Percentiles rank a stretch among this genome's conserved stretches.
Evolutionary conservation across 2,329 filamentous ascomycete species (phyloP).

Genomic region (Aspergillus intermedius): DNA sequence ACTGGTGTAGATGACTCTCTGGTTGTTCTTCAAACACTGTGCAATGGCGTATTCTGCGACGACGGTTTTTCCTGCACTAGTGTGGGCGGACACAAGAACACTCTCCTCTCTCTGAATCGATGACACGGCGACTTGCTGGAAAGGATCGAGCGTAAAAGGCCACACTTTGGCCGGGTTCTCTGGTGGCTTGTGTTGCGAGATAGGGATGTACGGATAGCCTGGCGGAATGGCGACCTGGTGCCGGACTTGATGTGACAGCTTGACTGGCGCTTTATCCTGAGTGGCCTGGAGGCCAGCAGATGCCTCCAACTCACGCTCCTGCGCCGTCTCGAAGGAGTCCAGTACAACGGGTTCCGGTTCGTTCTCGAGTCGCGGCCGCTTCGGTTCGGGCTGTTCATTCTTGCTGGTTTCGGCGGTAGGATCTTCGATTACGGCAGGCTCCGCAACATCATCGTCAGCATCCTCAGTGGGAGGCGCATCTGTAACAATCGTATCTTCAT

Average conservation of each 20-base stretch:
- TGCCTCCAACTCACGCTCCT: conserved; percentile 81
- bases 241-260: conserved; percentile 93
- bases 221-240: conserved; percentile 95
- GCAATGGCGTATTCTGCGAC: conserved; percentile 98
- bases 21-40: conserved; percentile 93
- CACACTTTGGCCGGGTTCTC: conserved; percentile 76
- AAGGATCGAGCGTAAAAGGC: conserved; percentile 90
- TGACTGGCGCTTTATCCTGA: conserved; percentile 60
- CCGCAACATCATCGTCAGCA: conserved; percentile 11
- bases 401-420: conserved; percentile 13
- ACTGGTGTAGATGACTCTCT: conserved; percentile 97
- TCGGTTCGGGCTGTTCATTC: conserved; percentile 37
- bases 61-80: conserved; percentile 95
- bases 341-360: conserved; percentile 77
- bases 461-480: conserved; percentile 15
- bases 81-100: conserved; percentile 93
- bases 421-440: conserved; percentile 10
- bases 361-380: conserved; percentile 46
- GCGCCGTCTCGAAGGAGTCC: conserved; percentile 89
- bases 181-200: conserved; percentile 88
- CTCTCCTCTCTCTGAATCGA: conserved; percentile 96
- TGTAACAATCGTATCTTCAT: conserved; percentile 16
- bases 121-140: conserved; percentile 88
- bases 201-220: conserved; percentile 89
- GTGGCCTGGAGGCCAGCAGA: conserved; percentile 61